Evolutionary conservation across 306 rosid genomes (phyloP), one percentile per base, ranked within the genome.

Genomic region (Malus fusca): DNA sequence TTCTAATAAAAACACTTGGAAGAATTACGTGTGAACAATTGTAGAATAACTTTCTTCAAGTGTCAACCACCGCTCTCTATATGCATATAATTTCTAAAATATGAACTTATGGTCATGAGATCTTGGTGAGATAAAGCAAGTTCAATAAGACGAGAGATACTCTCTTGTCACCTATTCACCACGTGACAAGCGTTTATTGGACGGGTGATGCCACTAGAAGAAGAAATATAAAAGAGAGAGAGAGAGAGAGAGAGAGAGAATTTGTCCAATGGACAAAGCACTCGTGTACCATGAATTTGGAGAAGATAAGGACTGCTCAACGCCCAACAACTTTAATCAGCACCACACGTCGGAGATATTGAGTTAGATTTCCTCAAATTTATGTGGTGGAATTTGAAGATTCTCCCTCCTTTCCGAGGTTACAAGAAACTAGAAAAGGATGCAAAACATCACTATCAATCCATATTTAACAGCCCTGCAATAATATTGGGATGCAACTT

Each of bases 191-290:
- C 55, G 17, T 48, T 15, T 48, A 48, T 48, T 15, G 18, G 1
- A 48, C 8, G 21, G 8, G 8, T 15, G 55, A 48, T 6, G 55
- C 7, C 21, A 11, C 11, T 1, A 46, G 6, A 13, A 46, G 14
- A 13, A 46, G 4, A 11, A 0, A 46, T 5, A 0, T 0, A 1
- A 33, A 0, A 33, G 7, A 33, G 37, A 33, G 37, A 33, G 7
- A 33, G 37, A 33, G 37, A 33, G 37, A 33, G 37, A 31, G 35
- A 31, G 35, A 31, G 6, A 31, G 6, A 31, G 28, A n/a, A n/a
- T 14, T 46, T 46, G 53, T 14, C 18, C 53, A 11, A 11, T 4
- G 53, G 11, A 2, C 3, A 8, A 40, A 8, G 44, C 11, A 40
- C 11, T 6, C 40, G 11, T 40, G 44, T 9, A 40, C 3, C 12